A percentile compares a stretch with the other conserved stretches of the same genome.
These are phyloP conservation scores for Colletotrichum truncatum DNA, from an alignment of 2,329 filamentous ascomycete genomes.

Conservation along the genomic window DNA sequence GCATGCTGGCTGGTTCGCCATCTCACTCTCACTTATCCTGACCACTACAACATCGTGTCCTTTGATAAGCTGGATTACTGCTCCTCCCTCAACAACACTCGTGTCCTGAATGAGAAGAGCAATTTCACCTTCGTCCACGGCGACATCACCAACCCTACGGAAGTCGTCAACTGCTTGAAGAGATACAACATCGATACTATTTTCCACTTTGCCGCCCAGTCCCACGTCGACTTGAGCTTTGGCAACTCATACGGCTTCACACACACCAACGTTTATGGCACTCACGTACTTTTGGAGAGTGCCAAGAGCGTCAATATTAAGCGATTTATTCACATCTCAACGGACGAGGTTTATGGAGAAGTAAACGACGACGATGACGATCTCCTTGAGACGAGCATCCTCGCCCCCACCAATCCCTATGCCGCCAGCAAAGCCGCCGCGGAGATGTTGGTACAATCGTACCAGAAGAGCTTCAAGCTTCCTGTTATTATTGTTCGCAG, in stretches of 20 bases:
- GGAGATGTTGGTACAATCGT: slow-evolving; percentile 89
- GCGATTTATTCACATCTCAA: slow-evolving; percentile 84
- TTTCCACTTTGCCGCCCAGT: slow-evolving; percentile 87
- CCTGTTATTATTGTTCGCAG: slow-evolving; percentile 82
- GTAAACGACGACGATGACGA: slow-evolving; percentile 77
- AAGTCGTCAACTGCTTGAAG: slow-evolving; percentile 77
- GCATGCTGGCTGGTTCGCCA: slow-evolving; percentile 87
- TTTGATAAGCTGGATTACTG: slow-evolving; percentile 90
- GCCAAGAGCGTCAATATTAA: slow-evolving; percentile 76
- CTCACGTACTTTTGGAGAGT: slow-evolving; percentile 83
- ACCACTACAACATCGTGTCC: slow-evolving; percentile 80
- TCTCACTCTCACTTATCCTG: slow-evolving; percentile 76
- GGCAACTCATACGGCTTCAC: slow-evolving; percentile 86
- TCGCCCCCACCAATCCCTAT: slow-evolving; percentile 85
- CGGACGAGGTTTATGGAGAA: slow-evolving; percentile 88
- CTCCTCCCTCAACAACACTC: slow-evolving; percentile 82
- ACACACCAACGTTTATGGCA: slow-evolving; percentile 83
- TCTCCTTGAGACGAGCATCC: slow-evolving; percentile 75
- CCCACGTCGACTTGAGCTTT: slow-evolving; percentile 84
- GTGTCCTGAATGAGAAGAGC: slow-evolving; percentile 69
- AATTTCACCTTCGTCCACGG: slow-evolving; percentile 86
- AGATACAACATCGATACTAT: slow-evolving; percentile 80
- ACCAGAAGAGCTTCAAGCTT: slow-evolving; percentile 83
- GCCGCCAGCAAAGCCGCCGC: slow-evolving; percentile 83
- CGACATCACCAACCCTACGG: slow-evolving; percentile 76